phyloP scores from a whole-genome alignment of 169 alveolate genomes.

The Plasmodium adleri region DNA sequence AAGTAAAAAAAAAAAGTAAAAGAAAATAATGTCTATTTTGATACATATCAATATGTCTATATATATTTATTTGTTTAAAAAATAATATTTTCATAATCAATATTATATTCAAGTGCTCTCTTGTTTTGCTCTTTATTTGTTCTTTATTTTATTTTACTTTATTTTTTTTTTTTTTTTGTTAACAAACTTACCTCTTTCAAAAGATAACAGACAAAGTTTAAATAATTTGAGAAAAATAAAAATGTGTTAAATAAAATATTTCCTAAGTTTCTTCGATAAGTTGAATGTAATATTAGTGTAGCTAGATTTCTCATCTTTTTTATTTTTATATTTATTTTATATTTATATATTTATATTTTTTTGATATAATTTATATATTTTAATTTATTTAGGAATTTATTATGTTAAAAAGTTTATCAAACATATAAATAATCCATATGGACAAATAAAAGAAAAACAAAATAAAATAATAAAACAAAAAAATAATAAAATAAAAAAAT shows the following conservation, averaged over 20 bases:
- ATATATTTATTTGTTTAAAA: not conserved
- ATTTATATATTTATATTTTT: slow-evolving; percentile 13
- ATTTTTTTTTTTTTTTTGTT: not conserved
- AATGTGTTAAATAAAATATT: slow-evolving; percentile 54
- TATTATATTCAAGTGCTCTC: not conserved
- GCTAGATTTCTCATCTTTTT: slow-evolving; percentile 45
- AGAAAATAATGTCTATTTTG: not conserved
- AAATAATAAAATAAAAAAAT: too few species aligned
- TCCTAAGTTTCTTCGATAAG: slow-evolving; percentile 52
- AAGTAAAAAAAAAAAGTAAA: slow-evolving; percentile 2
- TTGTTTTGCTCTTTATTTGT: too few species aligned
- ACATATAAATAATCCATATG: too few species aligned
- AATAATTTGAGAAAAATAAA: slow-evolving; percentile 64
- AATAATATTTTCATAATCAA: not conserved
- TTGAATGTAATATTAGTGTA: slow-evolving; percentile 24
- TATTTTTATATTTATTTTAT: not conserved
- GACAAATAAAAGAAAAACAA: too few species aligned
- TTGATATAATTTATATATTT: not conserved
- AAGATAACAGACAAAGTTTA: slow-evolving; percentile 52
- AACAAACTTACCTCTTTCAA: slow-evolving; percentile 56
- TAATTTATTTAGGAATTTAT: not conserved
- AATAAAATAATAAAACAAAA: too few species aligned
- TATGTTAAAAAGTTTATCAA: too few species aligned
- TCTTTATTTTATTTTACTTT: not conserved
- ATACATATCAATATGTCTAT: not conserved